phyloP scores from a whole-genome alignment of 805 yeast genomes.

The Yarrowia sp. region DNA sequence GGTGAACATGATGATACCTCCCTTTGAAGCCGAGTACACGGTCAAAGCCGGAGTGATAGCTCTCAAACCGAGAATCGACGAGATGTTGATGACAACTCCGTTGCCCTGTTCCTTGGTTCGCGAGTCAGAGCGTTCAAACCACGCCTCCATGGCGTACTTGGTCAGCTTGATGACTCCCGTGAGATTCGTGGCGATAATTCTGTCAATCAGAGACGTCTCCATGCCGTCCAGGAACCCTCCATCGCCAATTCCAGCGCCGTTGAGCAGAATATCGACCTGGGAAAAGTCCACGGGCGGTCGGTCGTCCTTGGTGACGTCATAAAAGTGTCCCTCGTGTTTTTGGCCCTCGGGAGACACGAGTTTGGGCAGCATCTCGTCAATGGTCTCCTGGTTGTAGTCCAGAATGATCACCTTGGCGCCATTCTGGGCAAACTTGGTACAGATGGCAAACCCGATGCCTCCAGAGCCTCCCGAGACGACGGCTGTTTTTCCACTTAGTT shows the following conservation, averaged over 20 bases:
- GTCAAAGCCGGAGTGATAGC: slow-evolving; percentile 62
- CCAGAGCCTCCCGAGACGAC: slow-evolving; percentile 25
- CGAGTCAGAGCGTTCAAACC: slow-evolving; percentile 53
- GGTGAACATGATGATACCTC: slow-evolving; percentile 71
- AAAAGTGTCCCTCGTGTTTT: slow-evolving; percentile 19
- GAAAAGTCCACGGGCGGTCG: slow-evolving; percentile 23
- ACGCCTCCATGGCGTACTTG: slow-evolving; percentile 58
- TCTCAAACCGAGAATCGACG: slow-evolving; percentile 65
- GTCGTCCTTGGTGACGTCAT: slow-evolving; percentile 22
- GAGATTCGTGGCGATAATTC: slow-evolving; percentile 63
- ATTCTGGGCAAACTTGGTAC: slow-evolving; percentile 16
- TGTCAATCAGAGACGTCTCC: slow-evolving; percentile 54
- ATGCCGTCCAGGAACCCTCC: slow-evolving; percentile 55
- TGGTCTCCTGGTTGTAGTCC: slow-evolving; percentile 54
- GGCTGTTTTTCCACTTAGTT: slow-evolving; percentile 18
- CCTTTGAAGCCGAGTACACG: slow-evolving; percentile 74
- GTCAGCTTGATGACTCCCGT: slow-evolving; percentile 66
- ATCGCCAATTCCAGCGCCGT: slow-evolving; percentile 67
- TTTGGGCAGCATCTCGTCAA: slow-evolving; percentile 45
- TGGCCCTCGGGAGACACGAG: slow-evolving; percentile 21
- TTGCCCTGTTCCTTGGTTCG: slow-evolving; percentile 17
- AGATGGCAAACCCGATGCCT: slow-evolving; percentile 25
- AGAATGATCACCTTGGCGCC: slow-evolving; percentile 31
- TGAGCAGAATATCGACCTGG: slow-evolving; percentile 57
- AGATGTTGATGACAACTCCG: slow-evolving; percentile 63